phyloP scores from a whole-genome alignment of 331 rosid genomes.

The Rosa hybrid region DNA sequence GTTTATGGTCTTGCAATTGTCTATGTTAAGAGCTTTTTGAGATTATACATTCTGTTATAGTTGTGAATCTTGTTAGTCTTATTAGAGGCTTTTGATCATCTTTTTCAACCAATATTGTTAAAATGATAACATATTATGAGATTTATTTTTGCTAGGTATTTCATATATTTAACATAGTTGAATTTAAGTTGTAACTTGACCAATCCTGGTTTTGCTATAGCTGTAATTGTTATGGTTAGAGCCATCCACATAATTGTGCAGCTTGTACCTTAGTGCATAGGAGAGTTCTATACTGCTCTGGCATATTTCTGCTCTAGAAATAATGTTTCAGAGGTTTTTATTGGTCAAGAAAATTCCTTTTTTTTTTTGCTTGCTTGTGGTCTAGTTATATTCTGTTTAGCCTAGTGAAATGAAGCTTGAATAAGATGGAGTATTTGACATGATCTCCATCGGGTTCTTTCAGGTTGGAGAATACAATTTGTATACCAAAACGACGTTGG shows the following conservation, averaged over 20 bases:
- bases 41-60: no score
- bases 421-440: not conserved
- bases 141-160: not conserved
- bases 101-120: not conserved
- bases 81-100: not conserved
- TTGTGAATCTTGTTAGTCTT: no score
- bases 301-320: not conserved
- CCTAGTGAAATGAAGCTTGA: not conserved
- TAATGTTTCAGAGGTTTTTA: not conserved
- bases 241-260: not conserved
- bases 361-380: not conserved
- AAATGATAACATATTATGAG: no score
- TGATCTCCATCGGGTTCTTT: not conserved
- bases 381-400: not conserved
- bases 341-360: not conserved
- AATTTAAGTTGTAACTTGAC: not conserved
- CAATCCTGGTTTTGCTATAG: not conserved
- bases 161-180: not conserved
- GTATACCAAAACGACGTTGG: no score
- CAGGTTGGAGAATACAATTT: no score
- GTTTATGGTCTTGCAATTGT: no score
- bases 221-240: not conserved
- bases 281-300: not conserved
- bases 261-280: not conserved
- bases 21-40: no score